phyloP scores from a whole-genome alignment of 148 eudicot genomes.

The Heliosperma pusillum region DNA sequence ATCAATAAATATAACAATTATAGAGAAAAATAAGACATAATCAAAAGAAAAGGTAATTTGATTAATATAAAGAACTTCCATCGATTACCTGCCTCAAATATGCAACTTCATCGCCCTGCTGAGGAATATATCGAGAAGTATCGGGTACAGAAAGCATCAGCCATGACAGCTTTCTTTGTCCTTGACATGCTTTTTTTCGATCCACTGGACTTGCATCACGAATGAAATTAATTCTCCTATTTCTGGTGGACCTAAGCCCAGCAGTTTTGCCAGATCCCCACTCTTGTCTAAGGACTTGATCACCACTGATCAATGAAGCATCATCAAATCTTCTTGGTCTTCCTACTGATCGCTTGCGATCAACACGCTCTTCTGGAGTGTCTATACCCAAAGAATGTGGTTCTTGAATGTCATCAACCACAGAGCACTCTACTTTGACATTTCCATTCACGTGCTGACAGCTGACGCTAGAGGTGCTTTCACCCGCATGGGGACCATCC shows the following conservation, averaged over 20 bases:
- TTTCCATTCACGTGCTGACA: conserved; percentile 34
- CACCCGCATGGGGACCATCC: conserved; percentile 35
- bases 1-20: not conserved
- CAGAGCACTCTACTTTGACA: conserved; percentile 24
- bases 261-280: conserved; percentile 50
- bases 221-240: conserved; percentile 54
- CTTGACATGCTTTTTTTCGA: conserved; percentile 51
- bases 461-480: conserved; percentile 47
- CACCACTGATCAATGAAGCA: conserved; percentile 32
- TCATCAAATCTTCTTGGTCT: conserved; percentile 37
- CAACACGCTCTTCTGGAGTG: conserved; percentile 30
- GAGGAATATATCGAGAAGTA: conserved; percentile 87
- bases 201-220: conserved; percentile 56
- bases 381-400: conserved; percentile 33
- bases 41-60: not conserved
- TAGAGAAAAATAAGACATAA: not conserved
- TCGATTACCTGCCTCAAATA: conserved; percentile 81
- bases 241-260: conserved; percentile 74
- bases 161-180: conserved; percentile 70
- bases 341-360: conserved; percentile 32
- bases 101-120: conserved; percentile 81
- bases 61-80: not conserved
- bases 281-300: conserved; percentile 45
- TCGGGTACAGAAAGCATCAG: conserved; percentile 72
- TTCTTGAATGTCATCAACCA: conserved; percentile 32